Conservation (phyloP, 83 land plant genomes). For the Picea abies region DNA sequence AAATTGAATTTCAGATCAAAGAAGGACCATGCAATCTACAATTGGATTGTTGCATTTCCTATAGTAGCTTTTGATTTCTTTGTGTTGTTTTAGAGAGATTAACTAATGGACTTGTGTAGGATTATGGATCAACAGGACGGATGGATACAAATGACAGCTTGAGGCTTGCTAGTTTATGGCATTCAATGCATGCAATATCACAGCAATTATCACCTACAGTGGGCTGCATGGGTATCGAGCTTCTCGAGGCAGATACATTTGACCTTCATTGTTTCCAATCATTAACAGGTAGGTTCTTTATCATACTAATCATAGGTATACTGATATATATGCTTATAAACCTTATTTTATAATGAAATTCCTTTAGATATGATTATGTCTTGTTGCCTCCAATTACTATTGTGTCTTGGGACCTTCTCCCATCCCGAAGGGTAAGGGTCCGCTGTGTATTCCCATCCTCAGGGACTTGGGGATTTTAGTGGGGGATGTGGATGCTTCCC, state of each 20-base stretch:
- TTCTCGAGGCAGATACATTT: slow-evolving; percentile 90
- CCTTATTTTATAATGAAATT: too few relatives aligned
- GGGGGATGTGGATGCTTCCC: too few relatives aligned
- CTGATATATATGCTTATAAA: not conserved
- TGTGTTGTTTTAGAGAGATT: not conserved
- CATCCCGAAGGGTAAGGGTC: too few relatives aligned
- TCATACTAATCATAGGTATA: not conserved
- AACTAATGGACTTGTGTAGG: slow-evolving; percentile 42
- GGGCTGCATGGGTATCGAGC: slow-evolving; percentile 90
- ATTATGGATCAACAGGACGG: slow-evolving; percentile 88
- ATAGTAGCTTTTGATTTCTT: not conserved
- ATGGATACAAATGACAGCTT: slow-evolving; percentile 96
- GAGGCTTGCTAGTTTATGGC: slow-evolving; percentile 96
- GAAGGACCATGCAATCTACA: not conserved
- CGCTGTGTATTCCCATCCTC: too few relatives aligned
- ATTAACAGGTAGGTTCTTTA: slow-evolving; percentile 66
- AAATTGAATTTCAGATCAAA: not conserved
- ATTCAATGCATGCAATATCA: slow-evolving; percentile 99
- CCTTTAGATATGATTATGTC: too few relatives aligned
- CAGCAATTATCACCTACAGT: slow-evolving; percentile 83
- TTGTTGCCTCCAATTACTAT: too few relatives aligned
- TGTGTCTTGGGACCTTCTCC: too few relatives aligned
- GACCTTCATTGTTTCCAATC: slow-evolving; percentile 98
- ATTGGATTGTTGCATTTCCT: not conserved
- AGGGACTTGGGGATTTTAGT: too few relatives aligned